phyloP scores from a whole-genome alignment of 768 basidiomycete species.

The Amanita phalloides region DNA sequence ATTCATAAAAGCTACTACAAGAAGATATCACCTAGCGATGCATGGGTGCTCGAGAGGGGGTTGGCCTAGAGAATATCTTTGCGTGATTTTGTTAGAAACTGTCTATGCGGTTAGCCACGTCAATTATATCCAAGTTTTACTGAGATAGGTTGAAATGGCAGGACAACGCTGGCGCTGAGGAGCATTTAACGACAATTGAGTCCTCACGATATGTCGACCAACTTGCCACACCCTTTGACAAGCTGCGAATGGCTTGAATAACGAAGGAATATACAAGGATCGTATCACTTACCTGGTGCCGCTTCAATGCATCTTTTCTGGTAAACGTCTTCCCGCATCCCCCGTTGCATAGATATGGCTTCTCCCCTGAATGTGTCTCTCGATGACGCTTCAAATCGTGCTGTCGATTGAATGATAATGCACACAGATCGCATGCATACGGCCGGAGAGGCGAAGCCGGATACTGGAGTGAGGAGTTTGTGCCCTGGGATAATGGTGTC shows the following conservation, averaged over 20 bases:
- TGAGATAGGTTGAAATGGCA: background rate
- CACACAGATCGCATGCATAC: slow-evolving; percentile 62
- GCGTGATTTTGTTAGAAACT: background rate
- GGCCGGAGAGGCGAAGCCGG: slow-evolving; percentile 51
- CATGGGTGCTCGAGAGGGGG: slow-evolving; percentile 75
- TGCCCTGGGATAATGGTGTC: slow-evolving; percentile 23
- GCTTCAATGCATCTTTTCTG: slow-evolving; percentile 76
- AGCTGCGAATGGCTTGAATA: slow-evolving; percentile 30
- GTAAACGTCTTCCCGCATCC: slow-evolving; percentile 85
- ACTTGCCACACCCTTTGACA: slow-evolving; percentile 70
- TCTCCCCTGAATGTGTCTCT: slow-evolving; percentile 79
- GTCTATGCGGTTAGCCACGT: background rate
- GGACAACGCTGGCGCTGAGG: background rate
- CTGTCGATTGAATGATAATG: slow-evolving; percentile 76
- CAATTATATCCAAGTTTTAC: slow-evolving; percentile 3
- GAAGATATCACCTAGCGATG: slow-evolving; percentile 74
- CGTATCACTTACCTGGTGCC: slow-evolving; percentile 56
- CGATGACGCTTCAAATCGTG: slow-evolving; percentile 80
- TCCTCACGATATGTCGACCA: slow-evolving; percentile 36
- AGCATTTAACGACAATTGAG: background rate
- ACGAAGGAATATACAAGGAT: slow-evolving; percentile 6
- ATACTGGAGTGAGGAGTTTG: slow-evolving; percentile 35
- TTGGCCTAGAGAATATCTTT: slow-evolving; percentile 16
- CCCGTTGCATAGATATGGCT: slow-evolving; percentile 75
- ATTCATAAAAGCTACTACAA: slow-evolving; percentile 78